Evolutionary conservation across 495 filamentous ascomycete genomes (phyloP).

Genomic region (Podospora anserina): DNA sequence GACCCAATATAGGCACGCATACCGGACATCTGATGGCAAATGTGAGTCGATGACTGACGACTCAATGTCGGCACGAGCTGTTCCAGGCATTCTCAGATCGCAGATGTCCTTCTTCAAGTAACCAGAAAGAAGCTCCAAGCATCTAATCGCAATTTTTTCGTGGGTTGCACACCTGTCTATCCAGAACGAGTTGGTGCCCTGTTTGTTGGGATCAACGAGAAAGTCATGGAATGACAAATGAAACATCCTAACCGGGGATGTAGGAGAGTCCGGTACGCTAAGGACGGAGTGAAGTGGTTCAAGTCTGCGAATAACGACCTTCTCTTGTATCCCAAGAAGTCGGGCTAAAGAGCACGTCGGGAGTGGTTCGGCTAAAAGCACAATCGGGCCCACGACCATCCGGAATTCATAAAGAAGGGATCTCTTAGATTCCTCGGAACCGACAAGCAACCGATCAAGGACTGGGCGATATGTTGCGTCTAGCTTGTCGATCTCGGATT

Average conservation of each 20-base stretch:
- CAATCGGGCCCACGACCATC: constrained; percentile 30
- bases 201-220: constrained; percentile 36
- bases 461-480: constrained; percentile 2
- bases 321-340: constrained; percentile 18
- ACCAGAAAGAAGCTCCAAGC: constrained; percentile 35
- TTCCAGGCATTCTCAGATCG: constrained; percentile 32
- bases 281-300: constrained; percentile 38
- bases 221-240: constrained; percentile 55
- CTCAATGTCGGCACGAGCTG: constrained; percentile 20
- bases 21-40: constrained; percentile 31
- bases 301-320: constrained; percentile 23
- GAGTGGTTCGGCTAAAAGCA: constrained; percentile 33
- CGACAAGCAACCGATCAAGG: not conserved
- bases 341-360: constrained; percentile 26
- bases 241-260: constrained; percentile 36
- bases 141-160: constrained; percentile 28
- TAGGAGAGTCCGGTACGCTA: constrained; percentile 29
- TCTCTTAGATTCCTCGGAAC: too few species aligned
- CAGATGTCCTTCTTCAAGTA: constrained; percentile 42
- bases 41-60: constrained; percentile 20
- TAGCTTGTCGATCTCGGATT: not conserved
- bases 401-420: not conserved
- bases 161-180: not conserved
- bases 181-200: not conserved
- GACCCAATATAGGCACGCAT: constrained; percentile 47